A percentile compares a stretch with the other conserved stretches of the same genome.
Evolutionary conservation across 1,139 yeast species (phyloP).

Genomic region (Hanseniaspora uvarum): DNA sequence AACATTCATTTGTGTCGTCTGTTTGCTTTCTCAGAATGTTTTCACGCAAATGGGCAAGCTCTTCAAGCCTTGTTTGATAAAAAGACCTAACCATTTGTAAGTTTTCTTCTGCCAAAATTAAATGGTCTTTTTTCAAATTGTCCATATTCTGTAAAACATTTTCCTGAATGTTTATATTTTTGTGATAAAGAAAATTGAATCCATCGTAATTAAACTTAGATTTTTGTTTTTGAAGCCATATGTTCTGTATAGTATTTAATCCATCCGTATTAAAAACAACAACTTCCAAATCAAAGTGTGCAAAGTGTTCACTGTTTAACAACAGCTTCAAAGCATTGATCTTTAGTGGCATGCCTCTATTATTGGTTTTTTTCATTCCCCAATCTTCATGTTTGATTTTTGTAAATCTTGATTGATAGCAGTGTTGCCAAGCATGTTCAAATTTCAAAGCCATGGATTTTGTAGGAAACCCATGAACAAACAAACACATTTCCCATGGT

Average conservation of each 20-base stretch:
- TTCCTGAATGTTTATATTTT: not conserved
- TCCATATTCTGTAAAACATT: slow-evolving; percentile 19
- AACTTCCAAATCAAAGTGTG: slow-evolving; percentile 36
- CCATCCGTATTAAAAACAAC: slow-evolving; percentile 34
- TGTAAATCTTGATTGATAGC: slow-evolving; percentile 55
- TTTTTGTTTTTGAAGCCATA: slow-evolving; percentile 27
- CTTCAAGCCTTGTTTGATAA: slow-evolving; percentile 21
- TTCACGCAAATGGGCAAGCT: slow-evolving; percentile 19
- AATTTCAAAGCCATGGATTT: slow-evolving; percentile 57
- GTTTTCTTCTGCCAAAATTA: slow-evolving; percentile 26
- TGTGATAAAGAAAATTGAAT: slow-evolving; percentile 1
- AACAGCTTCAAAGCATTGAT: slow-evolving; percentile 45
- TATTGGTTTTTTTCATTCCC: slow-evolving; percentile 22
- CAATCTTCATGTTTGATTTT: slow-evolving; percentile 25
- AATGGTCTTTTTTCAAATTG: slow-evolving; percentile 19
- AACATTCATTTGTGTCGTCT: not conserved
- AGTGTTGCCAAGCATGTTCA: slow-evolving; percentile 73
- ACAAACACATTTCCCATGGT: slow-evolving; percentile 62
- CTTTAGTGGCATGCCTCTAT: slow-evolving; percentile 38
- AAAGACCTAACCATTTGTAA: slow-evolving; percentile 23
- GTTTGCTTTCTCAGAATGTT: slow-evolving; percentile 19
- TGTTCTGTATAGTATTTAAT: slow-evolving; percentile 20
- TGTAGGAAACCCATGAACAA: slow-evolving; percentile 66
- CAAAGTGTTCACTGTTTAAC: slow-evolving; percentile 37
- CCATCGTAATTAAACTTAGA: slow-evolving; percentile 18